Evolutionary conservation across 2,329 filamentous ascomycete species (phyloP), one percentile per base, ranked within the genome.

Genomic region (Colletotrichum destructivum): DNA sequence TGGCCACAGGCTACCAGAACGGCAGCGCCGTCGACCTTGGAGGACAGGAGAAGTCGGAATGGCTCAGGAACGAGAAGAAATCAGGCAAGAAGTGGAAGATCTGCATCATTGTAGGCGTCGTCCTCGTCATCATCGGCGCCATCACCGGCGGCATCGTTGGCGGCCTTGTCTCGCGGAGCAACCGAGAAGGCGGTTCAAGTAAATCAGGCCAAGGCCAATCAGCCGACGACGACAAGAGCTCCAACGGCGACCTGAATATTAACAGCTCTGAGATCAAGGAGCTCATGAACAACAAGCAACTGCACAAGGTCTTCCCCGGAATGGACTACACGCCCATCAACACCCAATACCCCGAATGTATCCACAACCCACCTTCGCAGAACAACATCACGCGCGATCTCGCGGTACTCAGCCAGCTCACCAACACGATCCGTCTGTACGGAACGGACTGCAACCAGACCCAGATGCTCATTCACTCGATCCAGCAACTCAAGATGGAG

Each of bases 391-490:
- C 96, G 0, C 91, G 94, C 64, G 96, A 98, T 79, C 85, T 98
- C 70, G 96, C 96, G 1, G 92, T 98, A 12, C 90, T 98, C 62
- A 95, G 93, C 15, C 95, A 98, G 80, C 86, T 98, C 54, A 98
- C 95, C 71, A 95, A 97, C 79, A 92, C 91, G 3, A 89, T 98
- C 59, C 92, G 96, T 9, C 87, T 98, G 1, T 98, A 98, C 80
- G 96, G 96, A 61, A 98, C 94, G 15, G 96, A 98, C 83, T 98
- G 96, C 87, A 98, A 98, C 82, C 96, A 98, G 82, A 98, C 96
- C 0, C 90, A 98, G 81, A 96, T 98, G 93, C 90, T 97, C 0
- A 85, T 98, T 11, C 92, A 96, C 77, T 92, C 95, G 23, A 92
- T 98, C 76, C 87, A 93, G 69, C 88, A 88, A 62, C 87, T 98